phyloP scores from a whole-genome alignment of 306 rosid species.

The Abrus precatorius region DNA sequence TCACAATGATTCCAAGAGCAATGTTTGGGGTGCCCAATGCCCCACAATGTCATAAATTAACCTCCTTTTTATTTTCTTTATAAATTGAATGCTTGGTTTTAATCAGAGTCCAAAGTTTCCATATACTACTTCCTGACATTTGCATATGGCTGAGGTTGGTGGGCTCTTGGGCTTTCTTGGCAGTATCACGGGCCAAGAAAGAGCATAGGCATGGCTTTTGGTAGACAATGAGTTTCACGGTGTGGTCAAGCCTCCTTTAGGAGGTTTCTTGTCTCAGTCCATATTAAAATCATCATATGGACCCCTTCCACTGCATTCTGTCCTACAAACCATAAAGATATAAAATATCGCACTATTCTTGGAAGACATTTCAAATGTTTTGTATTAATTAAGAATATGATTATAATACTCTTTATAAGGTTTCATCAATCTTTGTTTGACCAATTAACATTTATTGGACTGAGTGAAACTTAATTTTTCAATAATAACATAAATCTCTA shows the following conservation, averaged over 20 bases:
- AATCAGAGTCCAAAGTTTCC: not conserved
- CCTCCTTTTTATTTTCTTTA: not conserved
- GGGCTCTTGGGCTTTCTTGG: constrained; percentile 37
- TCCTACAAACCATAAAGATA: not conserved
- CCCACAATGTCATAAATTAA: constrained; percentile 41
- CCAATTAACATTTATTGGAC: too few relatives aligned
- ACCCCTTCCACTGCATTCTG: not conserved
- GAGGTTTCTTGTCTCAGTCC: not conserved
- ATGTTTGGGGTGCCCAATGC: constrained; percentile 46
- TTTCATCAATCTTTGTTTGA: too few relatives aligned
- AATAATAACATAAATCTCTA: too few relatives aligned
- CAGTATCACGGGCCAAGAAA: constrained; percentile 33
- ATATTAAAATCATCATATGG: not conserved
- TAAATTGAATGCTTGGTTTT: not conserved
- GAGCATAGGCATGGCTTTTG: not conserved
- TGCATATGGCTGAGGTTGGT: not conserved
- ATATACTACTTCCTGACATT: not conserved
- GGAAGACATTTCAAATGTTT: too few relatives aligned
- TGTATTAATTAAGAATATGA: too few relatives aligned
- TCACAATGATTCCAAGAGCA: constrained; percentile 43
- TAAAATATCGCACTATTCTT: not conserved
- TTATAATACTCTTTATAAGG: too few relatives aligned
- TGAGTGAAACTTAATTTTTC: too few relatives aligned
- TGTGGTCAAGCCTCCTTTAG: not conserved
- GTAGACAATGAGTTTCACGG: not conserved